These are phyloP conservation scores for Claviceps arundinis DNA, from an alignment of 2,329 filamentous ascomycete genomes.

Conservation along the genomic window DNA sequence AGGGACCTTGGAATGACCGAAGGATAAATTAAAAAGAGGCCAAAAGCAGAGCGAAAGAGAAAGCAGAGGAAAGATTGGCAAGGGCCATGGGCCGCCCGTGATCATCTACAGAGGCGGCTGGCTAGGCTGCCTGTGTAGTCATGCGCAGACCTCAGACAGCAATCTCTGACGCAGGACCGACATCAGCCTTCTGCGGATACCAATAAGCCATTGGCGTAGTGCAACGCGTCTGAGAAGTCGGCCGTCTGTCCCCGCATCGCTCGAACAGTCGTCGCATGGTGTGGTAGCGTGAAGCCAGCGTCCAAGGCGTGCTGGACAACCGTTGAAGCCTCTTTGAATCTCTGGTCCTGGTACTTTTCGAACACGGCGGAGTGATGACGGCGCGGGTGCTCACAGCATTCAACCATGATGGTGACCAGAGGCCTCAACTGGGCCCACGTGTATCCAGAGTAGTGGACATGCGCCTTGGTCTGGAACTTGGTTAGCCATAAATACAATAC, in stretches of 20 bases:
- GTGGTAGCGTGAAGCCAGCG: slow-evolving; percentile 41
- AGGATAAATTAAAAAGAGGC: background rate
- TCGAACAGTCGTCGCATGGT: slow-evolving; percentile 26
- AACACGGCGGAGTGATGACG: slow-evolving; percentile 79
- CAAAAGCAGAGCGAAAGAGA: no score
- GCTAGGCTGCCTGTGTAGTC: no score
- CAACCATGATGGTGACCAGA: slow-evolving; percentile 63
- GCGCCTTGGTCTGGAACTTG: slow-evolving; percentile 51
- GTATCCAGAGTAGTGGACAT: slow-evolving; percentile 90
- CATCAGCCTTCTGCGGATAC: slow-evolving; percentile 16
- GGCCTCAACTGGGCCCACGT: slow-evolving; percentile 73
- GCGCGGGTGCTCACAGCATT: slow-evolving; percentile 71
- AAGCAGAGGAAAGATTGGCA: no score
- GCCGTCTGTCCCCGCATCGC: slow-evolving; percentile 8
- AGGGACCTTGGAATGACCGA: background rate
- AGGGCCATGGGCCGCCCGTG: no score
- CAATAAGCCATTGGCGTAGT: slow-evolving; percentile 15
- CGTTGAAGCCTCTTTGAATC: slow-evolving; percentile 72
- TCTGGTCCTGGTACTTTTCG: slow-evolving; percentile 81
- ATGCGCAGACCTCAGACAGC: no score
- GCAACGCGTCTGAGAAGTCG: slow-evolving; percentile 12
- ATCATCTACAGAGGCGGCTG: no score
- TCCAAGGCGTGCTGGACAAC: slow-evolving; percentile 66
- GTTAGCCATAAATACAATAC: slow-evolving; percentile 1
- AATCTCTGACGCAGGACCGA: no score